Evolutionary conservation across 345 rosid species (phyloP).

Genomic region (Populus alba): DNA sequence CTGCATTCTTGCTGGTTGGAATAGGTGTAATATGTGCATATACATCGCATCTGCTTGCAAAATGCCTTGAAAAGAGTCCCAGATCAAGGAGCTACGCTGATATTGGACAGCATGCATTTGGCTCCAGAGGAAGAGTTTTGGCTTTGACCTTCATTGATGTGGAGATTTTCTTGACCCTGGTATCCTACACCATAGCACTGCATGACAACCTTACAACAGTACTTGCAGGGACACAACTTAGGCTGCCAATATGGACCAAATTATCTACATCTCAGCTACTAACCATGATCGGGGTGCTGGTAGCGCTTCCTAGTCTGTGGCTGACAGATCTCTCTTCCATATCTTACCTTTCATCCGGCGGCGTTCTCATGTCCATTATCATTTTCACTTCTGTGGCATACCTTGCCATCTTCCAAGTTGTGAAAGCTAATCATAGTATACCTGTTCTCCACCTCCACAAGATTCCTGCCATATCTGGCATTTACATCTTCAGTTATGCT

Average conservation of each 20-base stretch:
- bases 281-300: slow-evolving; percentile 47
- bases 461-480: slow-evolving; percentile 65
- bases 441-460: slow-evolving; percentile 43
- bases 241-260: slow-evolving; percentile 17
- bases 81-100: slow-evolving; percentile 61
- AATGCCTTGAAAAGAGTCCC: slow-evolving; percentile 61
- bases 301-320: slow-evolving; percentile 78
- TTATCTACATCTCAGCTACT: slow-evolving; percentile 50
- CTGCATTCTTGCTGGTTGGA: slow-evolving; percentile 48
- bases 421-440: slow-evolving; percentile 38
- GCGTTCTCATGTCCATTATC: slow-evolving; percentile 64
- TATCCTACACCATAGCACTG: slow-evolving; percentile 77
- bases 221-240: slow-evolving; percentile 33
- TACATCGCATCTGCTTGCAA: slow-evolving; percentile 59
- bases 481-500: slow-evolving; percentile 60
- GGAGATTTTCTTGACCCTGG: slow-evolving; percentile 75
- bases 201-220: slow-evolving; percentile 63
- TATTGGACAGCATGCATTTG: slow-evolving; percentile 61
- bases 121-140: slow-evolving; percentile 43
- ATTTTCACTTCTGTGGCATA: slow-evolving; percentile 57
- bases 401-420: slow-evolving; percentile 52
- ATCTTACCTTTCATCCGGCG: slow-evolving; percentile 69
- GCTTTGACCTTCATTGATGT: slow-evolving; percentile 55
- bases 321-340: slow-evolving; percentile 62
- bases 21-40: slow-evolving; percentile 58